Conservation (phyloP, 2,329 filamentous ascomycete species). For the Colletotrichum sidae region DNA sequence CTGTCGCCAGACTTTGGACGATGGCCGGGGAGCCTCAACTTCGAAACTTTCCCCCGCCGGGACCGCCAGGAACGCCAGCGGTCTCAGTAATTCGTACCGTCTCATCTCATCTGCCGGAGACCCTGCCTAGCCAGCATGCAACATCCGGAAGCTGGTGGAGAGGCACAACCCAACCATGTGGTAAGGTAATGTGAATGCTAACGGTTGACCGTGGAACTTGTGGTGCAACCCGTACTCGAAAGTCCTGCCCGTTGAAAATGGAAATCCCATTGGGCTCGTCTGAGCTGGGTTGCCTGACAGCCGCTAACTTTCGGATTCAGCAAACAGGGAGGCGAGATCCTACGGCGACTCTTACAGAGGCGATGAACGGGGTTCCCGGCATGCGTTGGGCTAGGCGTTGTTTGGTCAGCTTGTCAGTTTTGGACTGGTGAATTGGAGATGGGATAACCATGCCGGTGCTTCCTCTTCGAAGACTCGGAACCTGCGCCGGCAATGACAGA, state of each 20-base stretch:
- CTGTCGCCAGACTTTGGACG: no score
- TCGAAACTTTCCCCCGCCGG: no score
- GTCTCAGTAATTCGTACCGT: slow-evolving; percentile 5
- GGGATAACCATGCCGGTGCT: neutral
- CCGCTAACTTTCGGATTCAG: slow-evolving; percentile 1
- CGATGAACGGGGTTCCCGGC: slow-evolving; percentile 13
- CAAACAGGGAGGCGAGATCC: slow-evolving; percentile 7
- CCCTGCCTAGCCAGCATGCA: no score
- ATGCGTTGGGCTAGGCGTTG: neutral
- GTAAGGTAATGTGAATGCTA: no score
- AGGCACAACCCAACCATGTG: slow-evolving; percentile 1
- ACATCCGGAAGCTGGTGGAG: neutral
- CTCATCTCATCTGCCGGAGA: slow-evolving; percentile 2
- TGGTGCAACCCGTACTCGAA: no score
- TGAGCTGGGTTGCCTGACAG: slow-evolving; percentile 13
- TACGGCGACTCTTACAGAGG: slow-evolving; percentile 11
- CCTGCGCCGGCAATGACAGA: no score
- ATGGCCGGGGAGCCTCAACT: no score
- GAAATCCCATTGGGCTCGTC: neutral
- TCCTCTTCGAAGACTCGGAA: no score
- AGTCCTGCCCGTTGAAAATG: no score
- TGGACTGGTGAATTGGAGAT: neutral
- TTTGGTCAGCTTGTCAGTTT: slow-evolving; percentile 7
- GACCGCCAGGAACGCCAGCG: no score
- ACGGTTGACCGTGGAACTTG: no score